Conservation (phyloP, 495 filamentous ascomycete species). For the Pyrenula massariospora region DNA sequence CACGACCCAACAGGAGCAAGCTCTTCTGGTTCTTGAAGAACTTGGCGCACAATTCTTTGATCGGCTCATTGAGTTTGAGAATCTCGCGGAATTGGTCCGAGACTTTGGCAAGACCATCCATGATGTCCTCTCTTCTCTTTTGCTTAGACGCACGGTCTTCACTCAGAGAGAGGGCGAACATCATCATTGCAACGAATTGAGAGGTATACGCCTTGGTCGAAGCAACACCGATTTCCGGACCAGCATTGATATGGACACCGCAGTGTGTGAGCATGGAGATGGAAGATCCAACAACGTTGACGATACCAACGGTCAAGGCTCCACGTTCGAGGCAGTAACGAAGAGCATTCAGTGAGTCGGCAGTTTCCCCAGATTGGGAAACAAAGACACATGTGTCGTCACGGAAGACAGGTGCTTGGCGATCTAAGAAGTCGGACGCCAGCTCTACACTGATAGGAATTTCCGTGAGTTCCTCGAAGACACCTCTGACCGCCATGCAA, state of each 20-base stretch:
- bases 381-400: constrained; percentile 99
- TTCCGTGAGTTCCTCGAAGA: constrained; percentile 95
- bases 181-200: constrained; percentile 97
- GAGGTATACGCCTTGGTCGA: constrained; percentile 99
- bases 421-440: constrained; percentile 95
- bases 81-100: constrained; percentile 88
- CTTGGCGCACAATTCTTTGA: constrained; percentile 83
- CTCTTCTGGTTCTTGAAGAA: constrained; percentile 96
- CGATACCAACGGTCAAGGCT: constrained; percentile 91
- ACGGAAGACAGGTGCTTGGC: constrained; percentile 97
- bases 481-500: constrained; percentile 96
- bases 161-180: constrained; percentile 92
- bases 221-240: constrained; percentile 96
- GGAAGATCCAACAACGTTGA: constrained; percentile 95
- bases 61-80: constrained; percentile 76
- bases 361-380: constrained; percentile 96
- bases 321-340: constrained; percentile 96
- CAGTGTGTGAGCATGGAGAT: constrained; percentile 98
- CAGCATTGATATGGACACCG: constrained; percentile 98
- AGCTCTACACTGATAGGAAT: constrained; percentile 96
- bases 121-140: constrained; percentile 88
- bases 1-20: constrained; percentile 81
- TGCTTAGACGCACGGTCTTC: constrained; percentile 95
- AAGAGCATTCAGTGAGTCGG: constrained; percentile 95
- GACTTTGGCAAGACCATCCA: constrained; percentile 78